Percentiles rank a stretch among this genome's conserved stretches.
phyloP scores from a whole-genome alignment of 2,329 filamentous ascomycete species.

The Raffaelea deltoideospora region DNA sequence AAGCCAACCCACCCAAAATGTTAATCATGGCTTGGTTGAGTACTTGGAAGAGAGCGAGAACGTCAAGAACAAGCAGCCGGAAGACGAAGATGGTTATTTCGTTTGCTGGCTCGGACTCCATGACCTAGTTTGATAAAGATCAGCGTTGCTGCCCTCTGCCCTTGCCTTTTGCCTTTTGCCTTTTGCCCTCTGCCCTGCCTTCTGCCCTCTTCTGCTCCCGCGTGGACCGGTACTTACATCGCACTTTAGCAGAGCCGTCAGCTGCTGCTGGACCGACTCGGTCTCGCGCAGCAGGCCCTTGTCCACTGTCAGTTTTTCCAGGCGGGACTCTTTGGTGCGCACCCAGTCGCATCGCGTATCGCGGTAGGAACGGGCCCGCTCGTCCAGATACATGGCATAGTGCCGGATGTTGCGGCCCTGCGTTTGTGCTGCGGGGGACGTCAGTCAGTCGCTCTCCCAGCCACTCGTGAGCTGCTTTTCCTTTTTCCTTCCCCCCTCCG shows the following conservation, averaged over 20 bases:
- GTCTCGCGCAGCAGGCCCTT: constrained; percentile 89
- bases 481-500: too few relatives aligned
- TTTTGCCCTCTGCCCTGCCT: too few relatives aligned
- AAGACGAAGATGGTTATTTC: constrained; percentile 95
- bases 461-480: not conserved
- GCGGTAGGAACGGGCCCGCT: constrained; percentile 67
- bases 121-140: too few relatives aligned
- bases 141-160: too few relatives aligned
- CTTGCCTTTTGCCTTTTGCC: too few relatives aligned
- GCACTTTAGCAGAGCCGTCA: constrained; percentile 73
- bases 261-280: constrained; percentile 77
- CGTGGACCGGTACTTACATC: constrained; percentile 70
- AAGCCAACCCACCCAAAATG: constrained; percentile 55
- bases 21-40: constrained; percentile 97
- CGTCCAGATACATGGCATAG: constrained; percentile 75
- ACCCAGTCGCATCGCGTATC: constrained; percentile 87
- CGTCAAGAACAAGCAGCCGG: constrained; percentile 74
- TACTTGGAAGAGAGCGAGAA: constrained; percentile 80
- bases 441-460: not conserved
- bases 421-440: constrained; percentile 55
- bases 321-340: constrained; percentile 60
- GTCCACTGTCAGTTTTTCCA: constrained; percentile 77
- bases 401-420: constrained; percentile 90
- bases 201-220: too few relatives aligned
- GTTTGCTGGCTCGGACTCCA: constrained; percentile 81